Evolutionary conservation across 768 basidiomycete genomes (phyloP).

Genomic region (Nidularia pulvinata): DNA sequence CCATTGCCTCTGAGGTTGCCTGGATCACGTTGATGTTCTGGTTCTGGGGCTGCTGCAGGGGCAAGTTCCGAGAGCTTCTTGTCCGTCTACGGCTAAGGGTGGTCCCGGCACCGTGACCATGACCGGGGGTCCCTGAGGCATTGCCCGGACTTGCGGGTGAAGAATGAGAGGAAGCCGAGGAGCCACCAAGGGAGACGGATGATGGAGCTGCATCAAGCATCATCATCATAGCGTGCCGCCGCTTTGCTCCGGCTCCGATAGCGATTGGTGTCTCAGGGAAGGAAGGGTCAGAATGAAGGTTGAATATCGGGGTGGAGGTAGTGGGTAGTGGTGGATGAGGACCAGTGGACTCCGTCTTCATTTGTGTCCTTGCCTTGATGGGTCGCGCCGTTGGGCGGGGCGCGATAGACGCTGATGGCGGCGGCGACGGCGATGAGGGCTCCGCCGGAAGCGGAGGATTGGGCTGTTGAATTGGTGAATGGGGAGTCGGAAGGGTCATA

Average conservation of each 20-base stretch:
- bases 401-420: constrained; percentile 22
- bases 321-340: constrained; percentile 8
- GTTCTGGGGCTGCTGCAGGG: constrained; percentile 31
- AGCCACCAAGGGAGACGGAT: constrained; percentile 31
- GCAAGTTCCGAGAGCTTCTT: constrained; percentile 39
- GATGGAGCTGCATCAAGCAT: constrained; percentile 58
- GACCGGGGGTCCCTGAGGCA: neutral
- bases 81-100: constrained; percentile 48
- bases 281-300: constrained; percentile 19
- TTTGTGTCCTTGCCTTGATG: constrained; percentile 14
- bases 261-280: constrained; percentile 37
- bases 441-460: constrained; percentile 16
- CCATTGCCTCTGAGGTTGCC: constrained; percentile 53
- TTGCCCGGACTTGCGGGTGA: neutral
- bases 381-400: constrained; percentile 17
- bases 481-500: constrained; percentile 25
- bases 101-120: constrained; percentile 9
- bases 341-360: constrained; percentile 9
- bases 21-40: constrained; percentile 35
- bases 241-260: constrained; percentile 62
- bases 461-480: constrained; percentile 17
- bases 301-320: constrained; percentile 12
- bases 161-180: neutral
- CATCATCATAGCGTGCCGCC: constrained; percentile 80
- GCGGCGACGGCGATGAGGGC: constrained; percentile 31